phyloP scores from a whole-genome alignment of 805 yeast genomes.

The Pichia occidentalis region DNA sequence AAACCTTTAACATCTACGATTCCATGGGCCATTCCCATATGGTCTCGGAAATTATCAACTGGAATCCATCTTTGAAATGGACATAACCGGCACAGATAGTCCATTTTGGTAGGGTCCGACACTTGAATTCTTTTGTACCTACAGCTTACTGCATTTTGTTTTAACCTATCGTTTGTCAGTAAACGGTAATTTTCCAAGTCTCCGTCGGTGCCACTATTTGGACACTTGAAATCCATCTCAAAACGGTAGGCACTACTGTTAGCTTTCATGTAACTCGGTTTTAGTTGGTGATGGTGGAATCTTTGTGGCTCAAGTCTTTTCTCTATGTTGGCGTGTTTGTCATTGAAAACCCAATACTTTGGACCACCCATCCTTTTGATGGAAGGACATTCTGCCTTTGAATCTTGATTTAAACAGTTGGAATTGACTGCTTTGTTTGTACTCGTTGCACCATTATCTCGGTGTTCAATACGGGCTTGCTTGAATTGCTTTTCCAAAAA shows the following conservation, averaged over 20 bases:
- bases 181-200: constrained; percentile 7
- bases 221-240: constrained; percentile 13
- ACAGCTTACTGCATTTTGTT: constrained; percentile 11
- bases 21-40: constrained; percentile 24
- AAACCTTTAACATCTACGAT: constrained; percentile 8
- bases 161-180: constrained; percentile 5
- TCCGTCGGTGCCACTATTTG: constrained; percentile 15
- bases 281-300: constrained; percentile 16
- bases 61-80: constrained; percentile 20
- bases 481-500: no score
- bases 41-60: constrained; percentile 11
- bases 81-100: constrained; percentile 20
- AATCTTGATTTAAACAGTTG: no score
- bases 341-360: constrained; percentile 11
- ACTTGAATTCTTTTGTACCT: constrained; percentile 15
- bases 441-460: no score
- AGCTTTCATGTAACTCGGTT: not conserved
- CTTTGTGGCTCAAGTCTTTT: constrained; percentile 16
- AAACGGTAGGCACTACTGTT: not conserved
- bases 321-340: not conserved
- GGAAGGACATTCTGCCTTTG: no score
- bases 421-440: no score
- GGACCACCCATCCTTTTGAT: no score
- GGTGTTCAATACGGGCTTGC: no score
- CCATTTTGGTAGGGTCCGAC: not conserved